Conservation (phyloP, 768 basidiomycete species). For the Russula sp. region DNA sequence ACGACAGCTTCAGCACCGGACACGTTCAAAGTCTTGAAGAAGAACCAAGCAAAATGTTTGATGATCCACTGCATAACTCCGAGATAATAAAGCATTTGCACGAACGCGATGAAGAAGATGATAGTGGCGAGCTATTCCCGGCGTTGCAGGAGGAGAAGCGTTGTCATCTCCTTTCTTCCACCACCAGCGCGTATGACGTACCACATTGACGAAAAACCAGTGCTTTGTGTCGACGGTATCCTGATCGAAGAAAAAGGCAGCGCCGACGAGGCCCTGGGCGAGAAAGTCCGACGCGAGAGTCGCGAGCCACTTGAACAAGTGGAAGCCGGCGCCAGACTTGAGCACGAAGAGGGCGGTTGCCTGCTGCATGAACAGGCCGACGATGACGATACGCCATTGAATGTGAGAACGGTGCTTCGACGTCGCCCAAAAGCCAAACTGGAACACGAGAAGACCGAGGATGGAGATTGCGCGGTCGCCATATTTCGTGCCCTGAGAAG, state of each 20-base stretch:
- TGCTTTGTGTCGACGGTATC: constrained; percentile 50
- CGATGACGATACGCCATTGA: constrained; percentile 83
- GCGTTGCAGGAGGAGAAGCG: neutral
- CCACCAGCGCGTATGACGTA: constrained; percentile 28
- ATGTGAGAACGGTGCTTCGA: constrained; percentile 58
- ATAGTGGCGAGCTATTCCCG: constrained; percentile 56
- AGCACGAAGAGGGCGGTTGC: constrained; percentile 83
- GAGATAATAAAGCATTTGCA: constrained; percentile 87
- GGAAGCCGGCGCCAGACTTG: constrained; percentile 75
- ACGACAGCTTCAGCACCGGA: constrained; percentile 95
- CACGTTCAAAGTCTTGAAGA: constrained; percentile 85
- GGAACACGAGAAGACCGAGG: constrained; percentile 73
- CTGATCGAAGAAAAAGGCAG: constrained; percentile 74
- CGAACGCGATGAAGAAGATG: constrained; percentile 91
- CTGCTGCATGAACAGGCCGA: constrained; percentile 82
- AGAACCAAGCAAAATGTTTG: constrained; percentile 86
- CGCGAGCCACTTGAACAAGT: constrained; percentile 79
- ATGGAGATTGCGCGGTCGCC: constrained; percentile 79
- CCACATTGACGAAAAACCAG: constrained; percentile 83
- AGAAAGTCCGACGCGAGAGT: constrained; percentile 77
- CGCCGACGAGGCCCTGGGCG: constrained; percentile 56
- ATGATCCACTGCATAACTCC: constrained; percentile 95
- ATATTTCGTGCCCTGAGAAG: constrained; percentile 47
- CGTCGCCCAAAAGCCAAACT: constrained; percentile 60
- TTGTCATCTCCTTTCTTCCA: too few species aligned